Evolutionary conservation across 2,329 filamentous ascomycete genomes (phyloP).

Genomic region (Lizonia empirigonia): DNA sequence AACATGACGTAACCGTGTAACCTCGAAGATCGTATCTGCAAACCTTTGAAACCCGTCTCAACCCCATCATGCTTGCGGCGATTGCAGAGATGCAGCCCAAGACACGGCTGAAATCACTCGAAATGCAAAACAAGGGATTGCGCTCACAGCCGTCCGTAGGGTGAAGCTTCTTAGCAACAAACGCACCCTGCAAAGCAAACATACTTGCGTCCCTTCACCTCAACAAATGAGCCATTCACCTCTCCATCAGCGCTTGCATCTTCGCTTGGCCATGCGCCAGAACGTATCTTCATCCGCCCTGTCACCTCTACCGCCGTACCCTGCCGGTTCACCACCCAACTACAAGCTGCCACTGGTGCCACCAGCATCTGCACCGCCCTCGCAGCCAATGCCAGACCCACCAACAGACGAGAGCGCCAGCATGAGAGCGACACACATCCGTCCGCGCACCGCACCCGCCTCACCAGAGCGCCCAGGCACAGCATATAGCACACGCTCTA

Average conservation of each 20-base stretch:
- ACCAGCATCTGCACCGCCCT: neutral
- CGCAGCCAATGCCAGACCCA: neutral
- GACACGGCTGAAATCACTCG: slow-evolving; percentile 2
- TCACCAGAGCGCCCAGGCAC: slow-evolving; percentile 25
- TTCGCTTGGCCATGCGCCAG: slow-evolving; percentile 10
- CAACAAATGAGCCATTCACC: slow-evolving; percentile 16
- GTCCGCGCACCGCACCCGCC: slow-evolving; percentile 19
- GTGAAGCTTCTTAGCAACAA: neutral
- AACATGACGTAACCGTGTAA: slow-evolving; percentile 12
- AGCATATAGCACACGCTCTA: slow-evolving; percentile 28
- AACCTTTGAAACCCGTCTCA: slow-evolving; percentile 11
- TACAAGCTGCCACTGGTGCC: neutral
- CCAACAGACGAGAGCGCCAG: neutral
- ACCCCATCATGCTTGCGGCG: slow-evolving; percentile 1
- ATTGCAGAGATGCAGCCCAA: neutral
- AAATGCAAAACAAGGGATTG: slow-evolving; percentile 1
- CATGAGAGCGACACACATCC: slow-evolving; percentile 27
- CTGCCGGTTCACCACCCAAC: neutral
- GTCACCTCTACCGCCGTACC: slow-evolving; percentile 2
- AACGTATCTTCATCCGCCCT: slow-evolving; percentile 7
- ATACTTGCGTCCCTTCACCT: neutral
- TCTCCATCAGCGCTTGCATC: slow-evolving; percentile 11
- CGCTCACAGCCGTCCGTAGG: neutral
- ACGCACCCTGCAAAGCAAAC: neutral
- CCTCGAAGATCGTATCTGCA: neutral